Conservation (phyloP, 345 rosid species). For the Gossypium turneri region DNA sequence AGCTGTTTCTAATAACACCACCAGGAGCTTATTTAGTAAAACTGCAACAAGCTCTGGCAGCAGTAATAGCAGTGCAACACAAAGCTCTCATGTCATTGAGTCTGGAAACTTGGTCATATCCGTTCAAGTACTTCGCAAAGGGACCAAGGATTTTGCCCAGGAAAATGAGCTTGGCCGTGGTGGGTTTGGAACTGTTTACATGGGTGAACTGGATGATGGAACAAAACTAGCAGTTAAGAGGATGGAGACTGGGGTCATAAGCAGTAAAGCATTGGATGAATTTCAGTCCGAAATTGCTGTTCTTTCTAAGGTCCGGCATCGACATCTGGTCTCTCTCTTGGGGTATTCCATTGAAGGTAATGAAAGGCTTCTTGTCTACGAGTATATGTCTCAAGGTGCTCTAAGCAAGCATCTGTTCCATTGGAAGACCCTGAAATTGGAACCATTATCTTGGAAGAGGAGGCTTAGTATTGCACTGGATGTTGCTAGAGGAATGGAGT, state of each 20-base stretch:
- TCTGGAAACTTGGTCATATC: conserved; percentile 66
- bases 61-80: conserved; percentile 37
- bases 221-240: conserved; percentile 72
- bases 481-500: conserved; percentile 78
- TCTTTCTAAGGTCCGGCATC: conserved; percentile 72
- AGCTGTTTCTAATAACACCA: conserved; percentile 46
- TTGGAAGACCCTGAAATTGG: conserved; percentile 58
- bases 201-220: conserved; percentile 67
- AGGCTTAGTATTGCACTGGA: conserved; percentile 65
- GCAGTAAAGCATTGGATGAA: conserved; percentile 60
- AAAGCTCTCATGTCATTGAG: conserved; percentile 60
- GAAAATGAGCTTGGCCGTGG: conserved; percentile 80
- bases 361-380: conserved; percentile 74
- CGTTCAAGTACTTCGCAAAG: conserved; percentile 70
- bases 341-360: conserved; percentile 64
- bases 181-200: conserved; percentile 76
- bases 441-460: conserved; percentile 68
- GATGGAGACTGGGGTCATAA: conserved; percentile 65
- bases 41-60: conserved; percentile 50
- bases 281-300: conserved; percentile 78
- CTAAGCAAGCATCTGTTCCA: conserved; percentile 73
- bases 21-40: conserved; percentile 40
- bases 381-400: conserved; percentile 80
- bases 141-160: conserved; percentile 56
- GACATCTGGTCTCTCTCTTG: conserved; percentile 68